Conservation (phyloP, 225 moss, liverwort and hornwort species). For the Takakia lepidozioides region DNA sequence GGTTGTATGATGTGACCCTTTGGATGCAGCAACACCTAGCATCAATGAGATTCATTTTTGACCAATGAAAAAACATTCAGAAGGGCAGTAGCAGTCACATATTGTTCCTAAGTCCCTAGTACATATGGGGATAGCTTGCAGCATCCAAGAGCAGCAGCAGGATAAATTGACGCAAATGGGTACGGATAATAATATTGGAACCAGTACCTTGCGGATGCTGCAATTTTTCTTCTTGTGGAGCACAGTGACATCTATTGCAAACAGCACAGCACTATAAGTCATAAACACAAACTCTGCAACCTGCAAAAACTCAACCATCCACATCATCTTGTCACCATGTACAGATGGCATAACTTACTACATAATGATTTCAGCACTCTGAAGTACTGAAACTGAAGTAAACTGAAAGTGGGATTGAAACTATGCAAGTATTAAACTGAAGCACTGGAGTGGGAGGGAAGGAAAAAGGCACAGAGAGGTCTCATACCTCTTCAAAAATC, state of each 20-base stretch:
- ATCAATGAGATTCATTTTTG: not conserved
- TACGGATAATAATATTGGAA: no score
- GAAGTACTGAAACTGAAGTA: not conserved
- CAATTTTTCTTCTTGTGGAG: constrained; percentile 10
- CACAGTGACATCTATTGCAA: constrained; percentile 70
- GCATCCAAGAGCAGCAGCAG: no score
- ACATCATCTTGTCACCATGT: no score
- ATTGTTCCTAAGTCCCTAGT: no score
- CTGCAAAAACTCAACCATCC: constrained; percentile 18
- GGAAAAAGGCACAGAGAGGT: not conserved
- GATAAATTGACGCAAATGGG: no score
- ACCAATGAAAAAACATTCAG: no score
- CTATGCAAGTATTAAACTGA: no score
- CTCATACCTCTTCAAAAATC: constrained; percentile 73
- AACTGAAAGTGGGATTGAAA: constrained; percentile 1
- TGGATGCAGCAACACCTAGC: constrained; percentile 65
- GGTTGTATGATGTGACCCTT: constrained; percentile 60
- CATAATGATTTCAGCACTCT: not conserved
- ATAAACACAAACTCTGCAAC: constrained; percentile 54
- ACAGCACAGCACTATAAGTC: constrained; percentile 55
- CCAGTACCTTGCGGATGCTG: constrained; percentile 25
- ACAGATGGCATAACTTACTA: not conserved
- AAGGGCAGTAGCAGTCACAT: no score
- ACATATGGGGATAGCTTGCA: no score
- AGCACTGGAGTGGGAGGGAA: constrained; percentile 1